Evolutionary conservation across 805 yeast species (phyloP), one percentile per base, ranked within the genome.

Genomic region (Candida berthetii): DNA sequence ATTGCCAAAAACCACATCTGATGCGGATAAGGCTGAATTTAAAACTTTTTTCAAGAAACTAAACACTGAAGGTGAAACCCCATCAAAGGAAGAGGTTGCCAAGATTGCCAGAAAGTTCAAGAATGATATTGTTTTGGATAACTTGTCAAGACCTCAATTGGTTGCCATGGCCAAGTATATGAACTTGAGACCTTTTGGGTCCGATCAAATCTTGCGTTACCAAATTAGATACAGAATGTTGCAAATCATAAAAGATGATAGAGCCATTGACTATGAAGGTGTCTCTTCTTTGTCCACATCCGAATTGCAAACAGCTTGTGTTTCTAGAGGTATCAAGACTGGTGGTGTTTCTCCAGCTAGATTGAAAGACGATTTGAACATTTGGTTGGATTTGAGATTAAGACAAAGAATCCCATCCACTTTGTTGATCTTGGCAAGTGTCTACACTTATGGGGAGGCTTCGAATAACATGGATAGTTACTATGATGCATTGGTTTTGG

Each of bases 381-480:
- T 82, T 46, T 91, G 98, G 99, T 74, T 91, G 56, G 91, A 87
- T 58, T 76, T 91, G 69, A 77, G 98, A 56, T 71, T 91, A 47
- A 78, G 85, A 58, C 95, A 90, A 60, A 83, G 83, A 56, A 89
- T 93, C 38, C 99, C 99, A 4, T 85, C 96, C 3, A 86, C 97
- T 5, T 68, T 91, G 47, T 74, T 91, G 58, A 77, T 91, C 50
- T 75, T 91, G 58, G 80, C 91, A 16, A 82, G 90, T 42, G 96
- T 97, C 16, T 91, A 83, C 67, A 84, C 93, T 22, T 91, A 93
- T 58, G 88, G 89, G 47, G 78, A 74, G 18, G 72, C 82, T 27
- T 61, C 71, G 8, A 62, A 58, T 33, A 82, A 78, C 42, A 60
- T 66, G 41, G 74, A 77, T 46, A 57, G 71, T 35, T 83, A 85